Conservation (phyloP, 2,329 filamentous ascomycete genomes). For the Emmonsia crescens region DNA sequence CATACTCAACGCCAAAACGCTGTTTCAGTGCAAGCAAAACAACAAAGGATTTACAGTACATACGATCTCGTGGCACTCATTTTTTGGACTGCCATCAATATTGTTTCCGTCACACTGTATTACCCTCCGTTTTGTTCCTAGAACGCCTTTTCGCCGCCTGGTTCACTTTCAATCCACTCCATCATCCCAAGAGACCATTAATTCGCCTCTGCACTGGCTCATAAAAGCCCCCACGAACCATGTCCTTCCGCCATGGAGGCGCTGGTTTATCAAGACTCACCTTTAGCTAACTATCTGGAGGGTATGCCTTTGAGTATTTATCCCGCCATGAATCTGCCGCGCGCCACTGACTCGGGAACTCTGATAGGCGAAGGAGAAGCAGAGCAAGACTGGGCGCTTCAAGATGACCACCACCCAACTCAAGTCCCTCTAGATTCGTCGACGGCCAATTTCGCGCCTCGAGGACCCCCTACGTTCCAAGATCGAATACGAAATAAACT, state of each 20-base stretch:
- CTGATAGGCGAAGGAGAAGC: slow-evolving; percentile 36
- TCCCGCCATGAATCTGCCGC: slow-evolving; percentile 4
- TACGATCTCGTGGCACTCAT: not conserved
- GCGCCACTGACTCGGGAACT: slow-evolving; percentile 9
- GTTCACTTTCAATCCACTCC: not conserved
- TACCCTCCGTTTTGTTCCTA: not conserved
- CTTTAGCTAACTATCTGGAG: slow-evolving; percentile 80
- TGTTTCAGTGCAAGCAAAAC: not conserved
- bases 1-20: not conserved
- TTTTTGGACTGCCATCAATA: not conserved
- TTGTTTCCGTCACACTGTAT: not conserved
- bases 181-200: not conserved
- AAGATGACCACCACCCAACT: slow-evolving; percentile 16
- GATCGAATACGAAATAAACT: slow-evolving; percentile 39
- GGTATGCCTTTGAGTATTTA: slow-evolving; percentile 43
- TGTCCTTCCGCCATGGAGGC: slow-evolving; percentile 58
- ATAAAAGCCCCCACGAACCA: slow-evolving; percentile 3
- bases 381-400: slow-evolving; percentile 29
- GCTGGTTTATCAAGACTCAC: slow-evolving; percentile 74
- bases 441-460: slow-evolving; percentile 37
- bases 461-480: slow-evolving; percentile 39
- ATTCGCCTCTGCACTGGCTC: not conserved
- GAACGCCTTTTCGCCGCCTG: not conserved
- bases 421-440: slow-evolving; percentile 12
- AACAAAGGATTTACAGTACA: not conserved